A percentile compares a stretch with the other conserved stretches of the same genome.
Conservation (phyloP, 345 rosid genomes). For the Psidium friedrichsthalianum region DNA sequence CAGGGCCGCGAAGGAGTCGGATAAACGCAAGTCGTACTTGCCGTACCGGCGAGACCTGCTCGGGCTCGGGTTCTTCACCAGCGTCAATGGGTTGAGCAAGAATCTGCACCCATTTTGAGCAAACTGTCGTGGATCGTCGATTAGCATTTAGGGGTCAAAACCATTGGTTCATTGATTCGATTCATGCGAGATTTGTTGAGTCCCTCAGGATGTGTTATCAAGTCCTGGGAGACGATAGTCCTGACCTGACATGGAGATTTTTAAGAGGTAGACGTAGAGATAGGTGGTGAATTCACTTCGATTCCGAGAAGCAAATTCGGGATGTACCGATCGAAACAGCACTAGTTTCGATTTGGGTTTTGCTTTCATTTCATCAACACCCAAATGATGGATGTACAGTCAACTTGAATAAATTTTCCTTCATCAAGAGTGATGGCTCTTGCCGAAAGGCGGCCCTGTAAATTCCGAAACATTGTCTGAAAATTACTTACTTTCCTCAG, state of each 20-base stretch:
- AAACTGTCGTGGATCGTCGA: not conserved
- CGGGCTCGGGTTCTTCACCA: constrained; percentile 70
- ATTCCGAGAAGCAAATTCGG: not conserved
- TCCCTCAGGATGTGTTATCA: not conserved
- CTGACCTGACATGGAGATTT: not conserved
- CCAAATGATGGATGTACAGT: not conserved
- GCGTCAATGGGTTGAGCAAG: constrained; percentile 44
- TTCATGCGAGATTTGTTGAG: not conserved
- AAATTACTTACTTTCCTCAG: not conserved
- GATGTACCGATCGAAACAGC: not conserved
- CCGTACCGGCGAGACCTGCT: constrained; percentile 50
- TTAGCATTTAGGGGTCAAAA: not conserved
- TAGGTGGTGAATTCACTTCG: not conserved
- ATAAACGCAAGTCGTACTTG: constrained; percentile 48
- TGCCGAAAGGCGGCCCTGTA: not conserved
- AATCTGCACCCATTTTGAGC: constrained; percentile 58
- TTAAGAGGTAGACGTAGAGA: not conserved
- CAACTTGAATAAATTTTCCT: not conserved
- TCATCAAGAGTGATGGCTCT: not conserved
- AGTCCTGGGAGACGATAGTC: not conserved
- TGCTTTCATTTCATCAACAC: not conserved
- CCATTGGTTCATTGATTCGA: not conserved
- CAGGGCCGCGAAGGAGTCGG: constrained; percentile 33
- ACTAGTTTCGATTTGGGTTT: not conserved
- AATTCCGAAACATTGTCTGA: not conserved